Conservation (phyloP, 2,329 filamentous ascomycete genomes). For the Fusarium sp. region DNA sequence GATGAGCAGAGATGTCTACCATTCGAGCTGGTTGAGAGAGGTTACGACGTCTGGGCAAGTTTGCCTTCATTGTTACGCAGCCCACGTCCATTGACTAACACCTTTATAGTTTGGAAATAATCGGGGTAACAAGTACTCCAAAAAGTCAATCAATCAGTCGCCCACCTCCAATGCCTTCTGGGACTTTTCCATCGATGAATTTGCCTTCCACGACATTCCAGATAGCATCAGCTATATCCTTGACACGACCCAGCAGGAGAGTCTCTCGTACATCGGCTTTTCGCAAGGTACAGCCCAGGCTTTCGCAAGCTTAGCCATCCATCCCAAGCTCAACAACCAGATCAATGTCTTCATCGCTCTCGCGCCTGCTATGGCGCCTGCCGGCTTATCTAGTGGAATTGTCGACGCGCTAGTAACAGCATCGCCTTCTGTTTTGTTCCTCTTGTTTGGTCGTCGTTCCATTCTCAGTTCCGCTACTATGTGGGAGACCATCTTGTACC, state of each 20-base stretch:
- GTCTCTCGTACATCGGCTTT: conserved; percentile 95
- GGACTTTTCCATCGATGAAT: conserved; percentile 99
- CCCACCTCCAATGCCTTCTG: conserved; percentile 85
- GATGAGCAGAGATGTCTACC: conserved; percentile 87
- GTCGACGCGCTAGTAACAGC: conserved; percentile 95
- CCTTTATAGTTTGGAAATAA: conserved; percentile 84
- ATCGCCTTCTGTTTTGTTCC: conserved; percentile 89
- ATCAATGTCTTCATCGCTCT: conserved; percentile 96
- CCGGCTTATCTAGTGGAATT: conserved; percentile 87
- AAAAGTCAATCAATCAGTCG: conserved; percentile 83
- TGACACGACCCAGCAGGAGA: conserved; percentile 81
- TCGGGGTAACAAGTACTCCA: conserved; percentile 98
- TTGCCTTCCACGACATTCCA: conserved; percentile 97
- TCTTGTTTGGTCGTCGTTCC: conserved; percentile 90
- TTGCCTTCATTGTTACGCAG: neutral
- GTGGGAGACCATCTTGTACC: conserved; percentile 97
- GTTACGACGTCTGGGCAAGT: conserved; percentile 93
- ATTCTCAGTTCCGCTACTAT: conserved; percentile 94
- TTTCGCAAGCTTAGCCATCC: conserved; percentile 91
- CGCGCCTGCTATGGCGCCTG: conserved; percentile 95
- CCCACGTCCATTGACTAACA: conserved; percentile 39
- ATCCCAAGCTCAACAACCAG: conserved; percentile 90
- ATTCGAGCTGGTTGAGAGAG: conserved; percentile 87
- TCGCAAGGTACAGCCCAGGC: conserved; percentile 97
- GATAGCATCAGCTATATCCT: conserved; percentile 94